Evolutionary conservation across 129 eudicot species (phyloP), one percentile per base, ranked within the genome.

Genomic region (Ambrosia artemisiifolia): DNA sequence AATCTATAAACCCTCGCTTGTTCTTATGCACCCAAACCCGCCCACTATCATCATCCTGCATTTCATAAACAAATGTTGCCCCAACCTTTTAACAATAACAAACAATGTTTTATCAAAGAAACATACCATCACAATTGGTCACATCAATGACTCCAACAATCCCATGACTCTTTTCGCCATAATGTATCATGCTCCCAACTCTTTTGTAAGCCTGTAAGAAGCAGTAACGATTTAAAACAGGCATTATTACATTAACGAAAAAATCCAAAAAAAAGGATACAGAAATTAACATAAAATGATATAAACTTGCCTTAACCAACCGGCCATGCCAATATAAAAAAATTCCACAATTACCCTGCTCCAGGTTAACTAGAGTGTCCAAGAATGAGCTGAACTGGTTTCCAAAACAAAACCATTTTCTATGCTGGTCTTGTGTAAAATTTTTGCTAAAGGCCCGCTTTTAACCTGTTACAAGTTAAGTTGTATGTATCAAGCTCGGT

Each of bases 301-400:
- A 44, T 32, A 75, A 33, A 64, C 73, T 74, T 11, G 81, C 93
- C 88, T 90, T 91, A 40, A 90, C 85, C 67, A 90, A 73, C 36
- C 96, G 90, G 2, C 93, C 90, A 75, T 87, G 93, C 96, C 96
- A 87, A 74, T 84, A 90, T 36, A 86, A 60, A 72, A 90, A 90
- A 1, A 89, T 75, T 65, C 92, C 92, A 82, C 96, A 77, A 65
- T 89, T 89, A 30, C 85, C 90, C 68, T 78, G 85, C 71, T 89
- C 96, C 82, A 85, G 73, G 65, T 89, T n/a, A n/a, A n/a, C 96
- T 54, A 84, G 82, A 82, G 63, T 81, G 90, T 5, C 96, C 96
- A 75, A 86, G 80, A 69, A 75, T 77, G 18, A 89, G 85, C 17
- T 82, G 80, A 56, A 89, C 88, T 56, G 72, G 71, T 80, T 86